These are phyloP conservation scores for Allomyces arbusculus DNA, from an alignment of 192 early-diverging fungal species.

Conservation along the genomic window DNA sequence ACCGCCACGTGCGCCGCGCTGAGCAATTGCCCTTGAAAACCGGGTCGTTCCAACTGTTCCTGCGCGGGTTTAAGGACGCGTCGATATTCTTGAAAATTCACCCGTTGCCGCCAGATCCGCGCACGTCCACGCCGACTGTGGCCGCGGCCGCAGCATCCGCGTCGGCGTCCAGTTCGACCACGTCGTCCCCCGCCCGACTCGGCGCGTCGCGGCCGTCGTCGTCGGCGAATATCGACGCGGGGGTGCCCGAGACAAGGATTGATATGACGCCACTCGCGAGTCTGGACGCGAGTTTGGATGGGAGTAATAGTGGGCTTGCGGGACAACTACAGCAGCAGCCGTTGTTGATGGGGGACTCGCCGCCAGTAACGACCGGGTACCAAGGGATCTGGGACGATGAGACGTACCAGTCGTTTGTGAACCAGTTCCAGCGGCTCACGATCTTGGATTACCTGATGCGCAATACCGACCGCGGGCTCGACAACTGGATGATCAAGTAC, in stretches of 20 bases:
- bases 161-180: not conserved
- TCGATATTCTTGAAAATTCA: constrained; percentile 53
- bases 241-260: no score
- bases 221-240: not conserved
- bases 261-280: no score
- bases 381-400: not conserved
- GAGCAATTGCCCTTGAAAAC: constrained; percentile 46
- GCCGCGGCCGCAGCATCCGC: not conserved
- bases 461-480: constrained; percentile 55
- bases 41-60: constrained; percentile 68
- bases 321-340: not conserved
- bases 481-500: constrained; percentile 77
- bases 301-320: not conserved
- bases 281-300: not conserved
- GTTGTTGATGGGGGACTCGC: constrained; percentile 2
- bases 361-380: not conserved
- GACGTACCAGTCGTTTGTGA: constrained; percentile 20
- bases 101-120: constrained; percentile 16
- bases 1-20: constrained; percentile 20
- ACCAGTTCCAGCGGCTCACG: constrained; percentile 59
- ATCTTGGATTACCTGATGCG: constrained; percentile 78
- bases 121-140: not conserved
- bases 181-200: constrained; percentile 2
- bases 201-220: not conserved
- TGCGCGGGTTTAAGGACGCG: constrained; percentile 65